Conservation (phyloP, 805 yeast genomes). For the Wickerhamomyces pijperi region DNA sequence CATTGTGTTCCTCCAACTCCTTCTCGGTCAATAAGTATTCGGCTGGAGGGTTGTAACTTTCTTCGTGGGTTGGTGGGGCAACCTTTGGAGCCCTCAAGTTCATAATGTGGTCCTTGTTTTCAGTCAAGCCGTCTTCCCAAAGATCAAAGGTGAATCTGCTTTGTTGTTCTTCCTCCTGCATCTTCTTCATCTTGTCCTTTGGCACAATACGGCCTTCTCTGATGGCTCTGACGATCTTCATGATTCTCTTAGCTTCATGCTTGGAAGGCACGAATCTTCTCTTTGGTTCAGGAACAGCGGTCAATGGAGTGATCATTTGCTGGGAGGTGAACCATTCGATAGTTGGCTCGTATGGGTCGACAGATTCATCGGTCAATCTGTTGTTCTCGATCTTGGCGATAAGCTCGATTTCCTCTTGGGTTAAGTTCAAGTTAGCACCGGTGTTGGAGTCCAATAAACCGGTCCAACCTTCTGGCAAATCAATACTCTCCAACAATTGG, state of each 20-base stretch:
- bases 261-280: constrained; percentile 94
- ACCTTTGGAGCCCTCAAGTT: constrained; percentile 88
- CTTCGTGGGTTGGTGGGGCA: constrained; percentile 94
- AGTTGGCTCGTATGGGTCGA: constrained; percentile 86
- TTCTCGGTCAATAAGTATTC: constrained; percentile 79
- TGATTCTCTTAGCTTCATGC: constrained; percentile 90
- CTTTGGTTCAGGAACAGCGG: constrained; percentile 94
- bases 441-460: constrained; percentile 87
- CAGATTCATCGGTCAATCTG: constrained; percentile 67
- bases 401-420: constrained; percentile 80
- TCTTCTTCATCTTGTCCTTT: constrained; percentile 44
- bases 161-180: constrained; percentile 30
- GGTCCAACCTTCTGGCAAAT: constrained; percentile 97
- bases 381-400: constrained; percentile 78
- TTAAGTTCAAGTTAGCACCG: constrained; percentile 72
- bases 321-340: constrained; percentile 92
- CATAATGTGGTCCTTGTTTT: constrained; percentile 70
- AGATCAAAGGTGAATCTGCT: constrained; percentile 53
- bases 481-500: constrained; percentile 78
- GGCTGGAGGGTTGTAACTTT: constrained; percentile 94
- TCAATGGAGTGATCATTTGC: constrained; percentile 79
- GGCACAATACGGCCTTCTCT: constrained; percentile 92
- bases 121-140: constrained; percentile 69
- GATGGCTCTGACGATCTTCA: constrained; percentile 94
- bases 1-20: constrained; percentile 63